Evolutionary conservation across 768 basidiomycete genomes (phyloP).

Genomic region (Trametes meyenii): DNA sequence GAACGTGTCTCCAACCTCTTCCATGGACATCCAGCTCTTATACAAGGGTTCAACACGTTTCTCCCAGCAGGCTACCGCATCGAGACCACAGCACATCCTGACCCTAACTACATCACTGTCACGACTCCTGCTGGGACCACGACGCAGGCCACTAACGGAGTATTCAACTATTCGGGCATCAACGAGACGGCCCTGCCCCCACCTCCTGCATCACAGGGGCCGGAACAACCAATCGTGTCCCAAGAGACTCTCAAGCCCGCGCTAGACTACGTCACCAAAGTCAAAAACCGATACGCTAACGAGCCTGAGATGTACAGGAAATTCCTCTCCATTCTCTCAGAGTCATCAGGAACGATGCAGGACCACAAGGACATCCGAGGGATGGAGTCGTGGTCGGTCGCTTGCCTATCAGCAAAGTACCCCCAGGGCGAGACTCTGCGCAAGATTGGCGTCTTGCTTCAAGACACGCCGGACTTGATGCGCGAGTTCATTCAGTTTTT

Average conservation of each 20-base stretch:
- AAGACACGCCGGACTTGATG: conserved; percentile 73
- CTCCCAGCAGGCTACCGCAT: conserved; percentile 94
- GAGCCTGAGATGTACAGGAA: conserved; percentile 85
- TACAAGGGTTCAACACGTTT: conserved; percentile 99
- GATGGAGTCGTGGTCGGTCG: conserved; percentile 20
- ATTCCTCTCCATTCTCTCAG: conserved; percentile 75
- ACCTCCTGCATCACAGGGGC: background rate
- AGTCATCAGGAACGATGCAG: conserved; percentile 53
- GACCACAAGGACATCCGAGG: conserved; percentile 47
- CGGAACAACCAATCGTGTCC: conserved; percentile 10
- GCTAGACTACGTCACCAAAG: conserved; percentile 94
- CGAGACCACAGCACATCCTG: conserved; percentile 69
- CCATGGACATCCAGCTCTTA: conserved; percentile 84
- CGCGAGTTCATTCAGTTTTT: conserved; percentile 77
- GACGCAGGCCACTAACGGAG: conserved; percentile 32
- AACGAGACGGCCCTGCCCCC: conserved; percentile 12
- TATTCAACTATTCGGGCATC: conserved; percentile 17
- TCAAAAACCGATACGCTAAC: conserved; percentile 80
- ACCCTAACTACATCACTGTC: conserved; percentile 70
- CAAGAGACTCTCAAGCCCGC: conserved; percentile 64
- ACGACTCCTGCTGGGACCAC: conserved; percentile 73
- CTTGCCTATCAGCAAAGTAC: conserved; percentile 14
- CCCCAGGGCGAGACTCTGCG: conserved; percentile 66
- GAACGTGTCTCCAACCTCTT: conserved; percentile 93
- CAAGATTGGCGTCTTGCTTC: conserved; percentile 70